These are phyloP conservation scores for Ogataea hybrid DNA, from an alignment of 1,139 yeast genomes.

Conservation along the genomic window DNA sequence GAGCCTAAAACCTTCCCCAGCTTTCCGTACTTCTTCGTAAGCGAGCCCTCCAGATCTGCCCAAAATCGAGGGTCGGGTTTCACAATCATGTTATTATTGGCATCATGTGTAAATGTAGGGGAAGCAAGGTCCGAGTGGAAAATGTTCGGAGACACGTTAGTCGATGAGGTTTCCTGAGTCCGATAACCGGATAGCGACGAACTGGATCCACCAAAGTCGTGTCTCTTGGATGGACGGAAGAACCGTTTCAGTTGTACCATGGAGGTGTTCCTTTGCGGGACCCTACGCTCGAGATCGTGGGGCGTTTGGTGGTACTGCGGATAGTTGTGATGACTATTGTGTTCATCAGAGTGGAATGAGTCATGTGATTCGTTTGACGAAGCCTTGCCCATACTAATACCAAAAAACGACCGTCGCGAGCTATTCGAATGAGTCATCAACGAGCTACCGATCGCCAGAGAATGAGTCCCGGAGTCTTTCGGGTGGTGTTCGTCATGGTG, in stretches of 20 bases:
- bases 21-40: constrained; percentile 74
- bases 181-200: constrained; percentile 4
- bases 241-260: constrained; percentile 38
- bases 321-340: constrained; percentile 14
- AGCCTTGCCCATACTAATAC: constrained; percentile 29
- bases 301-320: constrained; percentile 15
- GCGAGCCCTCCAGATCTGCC: constrained; percentile 45
- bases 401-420: constrained; percentile 31
- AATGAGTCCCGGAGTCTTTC: constrained; percentile 13
- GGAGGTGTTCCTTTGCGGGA: constrained; percentile 34
- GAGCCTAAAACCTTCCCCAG: constrained; percentile 89
- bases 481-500: constrained; percentile 19
- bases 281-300: constrained; percentile 9
- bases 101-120: constrained; percentile 37
- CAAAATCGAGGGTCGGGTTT: constrained; percentile 34
- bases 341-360: constrained; percentile 28
- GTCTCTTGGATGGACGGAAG: constrained; percentile 34
- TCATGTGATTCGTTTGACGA: constrained; percentile 28
- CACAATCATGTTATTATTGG: constrained; percentile 36
- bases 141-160: constrained; percentile 18
- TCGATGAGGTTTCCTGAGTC: constrained; percentile 11
- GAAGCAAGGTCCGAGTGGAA: constrained; percentile 23
- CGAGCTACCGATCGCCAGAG: constrained; percentile 13
- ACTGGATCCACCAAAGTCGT: constrained; percentile 15
- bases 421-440: constrained; percentile 17